Evolutionary conservation across 768 basidiomycete species (phyloP).

Genomic region (Termitomyces sp.): DNA sequence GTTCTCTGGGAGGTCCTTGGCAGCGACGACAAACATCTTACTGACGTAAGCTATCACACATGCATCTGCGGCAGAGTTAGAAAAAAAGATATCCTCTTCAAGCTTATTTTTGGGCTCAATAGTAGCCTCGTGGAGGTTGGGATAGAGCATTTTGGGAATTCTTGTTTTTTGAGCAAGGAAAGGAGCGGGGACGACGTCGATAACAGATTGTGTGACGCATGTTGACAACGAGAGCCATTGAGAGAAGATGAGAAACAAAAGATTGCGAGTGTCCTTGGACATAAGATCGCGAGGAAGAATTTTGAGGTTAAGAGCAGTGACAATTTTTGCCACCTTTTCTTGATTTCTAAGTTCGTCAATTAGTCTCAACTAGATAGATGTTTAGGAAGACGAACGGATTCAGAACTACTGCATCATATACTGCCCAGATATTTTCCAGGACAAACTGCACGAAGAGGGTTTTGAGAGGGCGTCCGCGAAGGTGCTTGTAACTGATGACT

Average conservation of each 20-base stretch:
- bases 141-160: slow-evolving; percentile 89
- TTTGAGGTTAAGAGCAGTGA: slow-evolving; percentile 73
- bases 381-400: slow-evolving; percentile 67
- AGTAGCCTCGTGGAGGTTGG: slow-evolving; percentile 57
- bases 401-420: slow-evolving; percentile 84
- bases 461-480: slow-evolving; percentile 82
- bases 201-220: slow-evolving; percentile 83
- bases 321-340: slow-evolving; percentile 86
- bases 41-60: slow-evolving; percentile 84
- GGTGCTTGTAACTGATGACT: slow-evolving; percentile 86
- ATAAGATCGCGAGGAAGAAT: slow-evolving; percentile 85
- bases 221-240: slow-evolving; percentile 97
- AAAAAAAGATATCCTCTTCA: slow-evolving; percentile 78
- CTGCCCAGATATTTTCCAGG: slow-evolving; percentile 94
- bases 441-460: slow-evolving; percentile 97
- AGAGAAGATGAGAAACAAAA: slow-evolving; percentile 82
- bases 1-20: slow-evolving; percentile 78
- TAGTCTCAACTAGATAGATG: slow-evolving; percentile 11
- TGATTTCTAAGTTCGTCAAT: slow-evolving; percentile 53
- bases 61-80: slow-evolving; percentile 51
- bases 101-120: slow-evolving; percentile 68
- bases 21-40: slow-evolving; percentile 96
- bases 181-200: slow-evolving; percentile 93
- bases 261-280: slow-evolving; percentile 81
- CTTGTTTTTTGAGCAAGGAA: slow-evolving; percentile 72